Conservation (phyloP, 1,284 basidiomycete species). For the Sporisorium iseilematis-ciliati region DNA sequence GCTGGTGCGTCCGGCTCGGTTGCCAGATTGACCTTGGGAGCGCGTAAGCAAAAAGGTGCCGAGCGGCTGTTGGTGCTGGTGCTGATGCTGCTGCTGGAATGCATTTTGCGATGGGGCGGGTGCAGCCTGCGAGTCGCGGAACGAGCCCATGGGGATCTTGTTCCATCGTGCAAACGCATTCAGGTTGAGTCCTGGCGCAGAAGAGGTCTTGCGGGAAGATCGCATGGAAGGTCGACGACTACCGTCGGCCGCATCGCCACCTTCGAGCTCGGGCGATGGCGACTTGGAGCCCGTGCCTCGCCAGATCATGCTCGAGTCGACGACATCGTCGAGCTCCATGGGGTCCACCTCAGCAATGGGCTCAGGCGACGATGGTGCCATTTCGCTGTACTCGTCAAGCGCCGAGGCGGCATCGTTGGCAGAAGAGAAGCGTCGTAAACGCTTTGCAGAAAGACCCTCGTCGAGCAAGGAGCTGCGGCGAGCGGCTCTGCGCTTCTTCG, state of each 20-base stretch:
- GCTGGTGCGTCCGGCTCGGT: slow-evolving; percentile 35
- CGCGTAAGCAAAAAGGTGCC: slow-evolving; percentile 61
- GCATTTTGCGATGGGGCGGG: slow-evolving; percentile 31
- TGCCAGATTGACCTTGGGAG: slow-evolving; percentile 32
- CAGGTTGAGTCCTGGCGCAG: slow-evolving; percentile 50
- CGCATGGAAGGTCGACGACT: slow-evolving; percentile 31
- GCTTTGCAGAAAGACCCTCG: slow-evolving; percentile 51
- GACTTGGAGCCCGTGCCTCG: slow-evolving; percentile 51
- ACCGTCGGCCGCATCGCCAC: slow-evolving; percentile 15
- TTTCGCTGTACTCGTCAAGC: slow-evolving; percentile 53
- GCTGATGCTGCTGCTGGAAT: slow-evolving; percentile 31
- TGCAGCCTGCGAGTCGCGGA: slow-evolving; percentile 60
- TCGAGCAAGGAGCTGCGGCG: slow-evolving; percentile 39
- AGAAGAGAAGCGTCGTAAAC: slow-evolving; percentile 54
- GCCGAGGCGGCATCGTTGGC: slow-evolving; percentile 45
- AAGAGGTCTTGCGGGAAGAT: slow-evolving; percentile 25
- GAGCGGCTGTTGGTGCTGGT: slow-evolving; percentile 41
- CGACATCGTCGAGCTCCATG: slow-evolving; percentile 67
- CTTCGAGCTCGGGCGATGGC: slow-evolving; percentile 39
- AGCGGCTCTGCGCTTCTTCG: slow-evolving; percentile 51
- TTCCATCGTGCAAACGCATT: slow-evolving; percentile 67
- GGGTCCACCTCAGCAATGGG: slow-evolving; percentile 40
- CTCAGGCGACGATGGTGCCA: slow-evolving; percentile 58
- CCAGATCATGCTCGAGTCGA: slow-evolving; percentile 63
- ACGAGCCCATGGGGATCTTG: slow-evolving; percentile 67